phyloP scores from a whole-genome alignment of 1,284 basidiomycete species.

The Takashimella koratensis region DNA sequence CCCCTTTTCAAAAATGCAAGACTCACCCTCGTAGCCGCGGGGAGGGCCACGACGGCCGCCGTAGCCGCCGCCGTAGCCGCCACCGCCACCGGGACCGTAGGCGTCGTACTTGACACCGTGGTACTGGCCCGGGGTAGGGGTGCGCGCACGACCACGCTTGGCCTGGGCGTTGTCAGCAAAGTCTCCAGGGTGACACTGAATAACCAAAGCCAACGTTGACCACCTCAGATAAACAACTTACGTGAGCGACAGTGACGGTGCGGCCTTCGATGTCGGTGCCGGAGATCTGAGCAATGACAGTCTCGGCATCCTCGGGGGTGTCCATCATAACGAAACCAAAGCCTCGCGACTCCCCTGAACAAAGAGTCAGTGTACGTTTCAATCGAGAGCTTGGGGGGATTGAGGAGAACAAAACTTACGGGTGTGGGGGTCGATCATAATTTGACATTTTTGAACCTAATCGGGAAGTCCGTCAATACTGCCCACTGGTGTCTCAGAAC shows the following conservation, averaged over 20 bases:
- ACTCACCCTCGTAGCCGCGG: constrained; percentile 56
- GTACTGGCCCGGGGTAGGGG: constrained; percentile 92
- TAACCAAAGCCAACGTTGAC: no score
- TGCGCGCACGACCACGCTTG: constrained; percentile 86
- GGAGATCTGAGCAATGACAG: constrained; percentile 78
- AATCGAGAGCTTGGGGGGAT: neutral
- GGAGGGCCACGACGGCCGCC: constrained; percentile 19
- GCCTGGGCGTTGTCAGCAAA: constrained; percentile 56
- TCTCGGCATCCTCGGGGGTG: constrained; percentile 77
- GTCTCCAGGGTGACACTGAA: no score
- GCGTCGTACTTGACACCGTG: constrained; percentile 53
- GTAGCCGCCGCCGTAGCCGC: constrained; percentile 21
- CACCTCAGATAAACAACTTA: no score
- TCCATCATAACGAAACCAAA: constrained; percentile 99
- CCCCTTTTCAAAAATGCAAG: no score
- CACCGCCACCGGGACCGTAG: constrained; percentile 62
- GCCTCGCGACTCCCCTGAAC: constrained; percentile 73
- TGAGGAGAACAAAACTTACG: constrained; percentile 48
- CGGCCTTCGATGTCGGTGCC: constrained; percentile 82
- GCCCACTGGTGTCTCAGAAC: neutral
- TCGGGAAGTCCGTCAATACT: neutral
- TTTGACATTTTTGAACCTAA: constrained; percentile 65
- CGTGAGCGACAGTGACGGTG: constrained; percentile 80
- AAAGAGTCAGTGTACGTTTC: neutral
- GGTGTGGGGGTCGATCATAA: constrained; percentile 96